Evolutionary conservation across 164 flowering plant species (phyloP), one percentile per base, ranked within the genome.

Genomic region (Tetrastigma voinierianum): DNA sequence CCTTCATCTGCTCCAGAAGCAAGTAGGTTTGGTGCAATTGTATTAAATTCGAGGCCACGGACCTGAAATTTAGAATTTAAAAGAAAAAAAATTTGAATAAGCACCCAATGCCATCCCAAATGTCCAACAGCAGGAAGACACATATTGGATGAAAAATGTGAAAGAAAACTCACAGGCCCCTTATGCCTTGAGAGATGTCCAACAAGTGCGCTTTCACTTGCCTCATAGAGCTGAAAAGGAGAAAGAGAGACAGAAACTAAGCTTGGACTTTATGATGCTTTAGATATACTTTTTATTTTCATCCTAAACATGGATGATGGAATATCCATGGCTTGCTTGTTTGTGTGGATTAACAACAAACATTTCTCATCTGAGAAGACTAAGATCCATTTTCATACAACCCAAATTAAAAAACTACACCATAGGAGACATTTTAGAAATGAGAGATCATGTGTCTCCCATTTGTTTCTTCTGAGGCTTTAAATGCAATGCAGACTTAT

Each of bases 1-100:
- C 99, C 99, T 73, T 86, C 97, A 67, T 89, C 97, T 59, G 99
- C 95, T 48, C 99, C 99, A 73, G 98, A 91, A 46, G 98, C 99
- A 65, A 96, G 96, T 23, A 80, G 71, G 67, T 91, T 84, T 70
- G 99, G 91, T 13, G 90, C 23, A 59, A 78, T 66, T 46, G 65
- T 44, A 83, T 88, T 91, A 64, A 93, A 96, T 62, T 91, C 99
- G 75, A 96, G 76, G 74, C 99, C 99, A 59, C 91, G 98, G 61
- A 96, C 97, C 98, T 95, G 78, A 59, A 72, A 63, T 17, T 32
- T 32, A 32, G 40, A 32, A 32, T 32, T 32, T 32, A 2, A 32
- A 32, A 25, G 43, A 10, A 10, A 46, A 58, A 20, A 15, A 55
- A 17, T 17, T 6, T 13, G 10, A 8, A n/a, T 24, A 66, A 12